phyloP scores from a whole-genome alignment of 352 stramenopile species.

The Globisporangium cystogenes region DNA sequence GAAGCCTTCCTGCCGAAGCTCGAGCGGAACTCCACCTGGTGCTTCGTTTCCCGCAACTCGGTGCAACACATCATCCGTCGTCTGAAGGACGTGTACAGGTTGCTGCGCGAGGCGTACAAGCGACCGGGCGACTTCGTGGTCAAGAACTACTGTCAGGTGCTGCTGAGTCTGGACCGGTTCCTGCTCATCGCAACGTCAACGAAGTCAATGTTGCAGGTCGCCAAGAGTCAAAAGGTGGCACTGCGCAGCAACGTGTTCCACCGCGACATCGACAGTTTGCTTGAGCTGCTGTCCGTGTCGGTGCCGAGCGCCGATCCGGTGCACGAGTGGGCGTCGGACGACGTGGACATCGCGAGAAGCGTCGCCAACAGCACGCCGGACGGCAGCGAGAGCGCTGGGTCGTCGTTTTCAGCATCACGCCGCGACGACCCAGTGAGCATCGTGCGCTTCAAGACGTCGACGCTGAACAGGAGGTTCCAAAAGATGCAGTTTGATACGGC shows the following conservation, averaged over 20 bases:
- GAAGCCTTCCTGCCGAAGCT: not conserved
- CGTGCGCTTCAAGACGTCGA: too few relatives aligned
- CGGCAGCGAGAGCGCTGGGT: not conserved
- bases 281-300: not conserved
- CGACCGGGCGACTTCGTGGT: not conserved
- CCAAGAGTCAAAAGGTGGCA: slow-evolving; percentile 1
- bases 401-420: too few relatives aligned
- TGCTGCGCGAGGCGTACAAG: not conserved
- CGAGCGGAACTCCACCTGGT: not conserved
- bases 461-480: too few relatives aligned
- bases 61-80: slow-evolving; percentile 1
- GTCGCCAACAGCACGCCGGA: not conserved
- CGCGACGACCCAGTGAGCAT: too few relatives aligned
- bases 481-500: too few relatives aligned
- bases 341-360: not conserved
- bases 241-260: not conserved
- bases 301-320: not conserved
- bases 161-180: not conserved
- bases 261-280: not conserved
- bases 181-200: not conserved
- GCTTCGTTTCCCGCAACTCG: not conserved
- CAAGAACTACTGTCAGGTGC: not conserved
- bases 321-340: not conserved
- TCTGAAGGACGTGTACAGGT: not conserved
- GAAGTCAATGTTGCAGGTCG: not conserved